These are phyloP conservation scores for Teratosphaeria viscida DNA, from an alignment of 2,329 filamentous ascomycete genomes.

Conservation along the genomic window DNA sequence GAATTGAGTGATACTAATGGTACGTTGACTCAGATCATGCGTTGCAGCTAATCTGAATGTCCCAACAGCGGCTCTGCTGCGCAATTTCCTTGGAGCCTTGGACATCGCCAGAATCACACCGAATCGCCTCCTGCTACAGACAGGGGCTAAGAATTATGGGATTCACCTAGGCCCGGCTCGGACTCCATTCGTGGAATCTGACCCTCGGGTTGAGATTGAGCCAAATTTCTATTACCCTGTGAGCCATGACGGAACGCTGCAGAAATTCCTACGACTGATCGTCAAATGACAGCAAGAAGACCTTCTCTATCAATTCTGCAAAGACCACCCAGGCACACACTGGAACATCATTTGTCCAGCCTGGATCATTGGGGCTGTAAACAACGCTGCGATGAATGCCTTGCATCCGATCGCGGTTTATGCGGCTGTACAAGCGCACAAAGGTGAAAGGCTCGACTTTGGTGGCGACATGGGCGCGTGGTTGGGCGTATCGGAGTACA, in stretches of 20 bases:
- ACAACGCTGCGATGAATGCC: constrained; percentile 39
- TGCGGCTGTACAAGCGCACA: constrained; percentile 36
- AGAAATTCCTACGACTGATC: not conserved
- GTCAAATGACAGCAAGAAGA: constrained; percentile 35
- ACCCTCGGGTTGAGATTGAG: constrained; percentile 33
- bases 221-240: constrained; percentile 45
- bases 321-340: constrained; percentile 7
- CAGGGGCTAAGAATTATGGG: constrained; percentile 43
- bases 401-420: constrained; percentile 41
- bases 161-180: constrained; percentile 35
- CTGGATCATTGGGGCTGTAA: constrained; percentile 25
- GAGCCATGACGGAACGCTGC: not conserved
- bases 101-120: constrained; percentile 33
- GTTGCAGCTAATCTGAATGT: not conserved
- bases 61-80: constrained; percentile 33
- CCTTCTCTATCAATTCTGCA: constrained; percentile 34
- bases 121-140: constrained; percentile 40
- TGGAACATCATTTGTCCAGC: constrained; percentile 42
- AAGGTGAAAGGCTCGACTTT: constrained; percentile 33
- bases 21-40: constrained; percentile 24
- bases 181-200: constrained; percentile 37
- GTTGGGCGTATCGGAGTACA: constrained; percentile 34
- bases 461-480: constrained; percentile 36
- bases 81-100: constrained; percentile 40
- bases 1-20: constrained; percentile 40